phyloP scores from a whole-genome alignment of 2,329 filamentous ascomycete genomes.

The Arthrobotrys sinensis region DNA sequence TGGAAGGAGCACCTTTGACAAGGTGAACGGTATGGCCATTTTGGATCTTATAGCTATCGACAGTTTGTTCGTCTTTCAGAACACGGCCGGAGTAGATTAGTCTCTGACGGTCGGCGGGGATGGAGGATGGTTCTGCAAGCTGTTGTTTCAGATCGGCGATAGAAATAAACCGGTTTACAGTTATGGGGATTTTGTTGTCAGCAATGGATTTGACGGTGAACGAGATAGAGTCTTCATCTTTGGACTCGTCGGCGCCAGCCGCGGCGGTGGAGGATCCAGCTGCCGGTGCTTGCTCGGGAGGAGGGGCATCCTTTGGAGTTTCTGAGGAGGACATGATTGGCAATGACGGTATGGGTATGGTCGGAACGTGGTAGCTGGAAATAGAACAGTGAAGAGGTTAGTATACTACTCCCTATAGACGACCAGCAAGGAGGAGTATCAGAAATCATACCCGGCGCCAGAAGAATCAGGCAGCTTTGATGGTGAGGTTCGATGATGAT shows the following conservation, averaged over 20 bases:
- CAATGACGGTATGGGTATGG: slow-evolving; percentile 12
- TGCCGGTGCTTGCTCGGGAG: slow-evolving; percentile 59
- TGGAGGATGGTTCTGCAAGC: slow-evolving; percentile 89
- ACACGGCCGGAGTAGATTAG: slow-evolving; percentile 98
- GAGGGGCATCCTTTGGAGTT: slow-evolving; percentile 59
- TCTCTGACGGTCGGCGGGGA: slow-evolving; percentile 88
- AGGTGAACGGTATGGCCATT: slow-evolving; percentile 94
- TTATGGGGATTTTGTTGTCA: slow-evolving; percentile 86
- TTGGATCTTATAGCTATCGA: slow-evolving; percentile 94
- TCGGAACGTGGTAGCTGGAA: slow-evolving; percentile 4
- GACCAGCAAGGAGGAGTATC: background rate
- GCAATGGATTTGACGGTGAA: slow-evolving; percentile 99
- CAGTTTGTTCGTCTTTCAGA: slow-evolving; percentile 91
- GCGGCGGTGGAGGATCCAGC: slow-evolving; percentile 74
- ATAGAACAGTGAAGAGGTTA: slow-evolving; percentile 17
- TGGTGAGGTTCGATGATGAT: slow-evolving; percentile 6
- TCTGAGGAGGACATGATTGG: slow-evolving; percentile 63
- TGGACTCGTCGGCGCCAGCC: slow-evolving; percentile 71
- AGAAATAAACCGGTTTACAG: slow-evolving; percentile 81
- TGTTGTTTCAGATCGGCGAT: slow-evolving; percentile 91
- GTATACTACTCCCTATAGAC: background rate
- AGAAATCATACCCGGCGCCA: slow-evolving; percentile 13
- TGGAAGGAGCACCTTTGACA: slow-evolving; percentile 95
- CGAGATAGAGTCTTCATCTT: slow-evolving; percentile 81
- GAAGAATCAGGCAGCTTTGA: slow-evolving; percentile 2